Evolutionary conservation across 2,329 filamentous ascomycete species (phyloP).

Genomic region (Nemania sp.): DNA sequence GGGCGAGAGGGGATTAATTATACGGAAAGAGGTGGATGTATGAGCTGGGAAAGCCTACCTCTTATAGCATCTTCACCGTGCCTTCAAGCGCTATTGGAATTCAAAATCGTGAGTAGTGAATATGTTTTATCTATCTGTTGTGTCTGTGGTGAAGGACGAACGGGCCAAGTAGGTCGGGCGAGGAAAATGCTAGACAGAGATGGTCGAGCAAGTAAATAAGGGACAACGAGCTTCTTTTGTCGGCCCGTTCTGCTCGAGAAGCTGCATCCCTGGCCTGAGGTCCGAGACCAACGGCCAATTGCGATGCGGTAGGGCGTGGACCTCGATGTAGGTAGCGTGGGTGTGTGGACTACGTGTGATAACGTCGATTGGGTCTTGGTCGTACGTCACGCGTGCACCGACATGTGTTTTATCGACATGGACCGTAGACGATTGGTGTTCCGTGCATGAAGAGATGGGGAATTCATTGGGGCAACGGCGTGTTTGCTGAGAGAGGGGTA

Average conservation of each 20-base stretch:
- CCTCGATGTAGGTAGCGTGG: neutral
- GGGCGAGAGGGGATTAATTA: too few species aligned
- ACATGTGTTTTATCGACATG: neutral
- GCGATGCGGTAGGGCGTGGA: neutral
- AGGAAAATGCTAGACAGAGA: too few species aligned
- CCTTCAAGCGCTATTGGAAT: too few species aligned
- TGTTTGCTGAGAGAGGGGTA: constrained; percentile 23
- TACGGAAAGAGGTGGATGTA: too few species aligned
- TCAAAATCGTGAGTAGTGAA: too few species aligned
- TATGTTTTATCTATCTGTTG: too few species aligned
- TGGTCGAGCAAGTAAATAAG: too few species aligned
- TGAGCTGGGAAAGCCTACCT: too few species aligned
- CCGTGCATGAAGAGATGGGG: constrained; percentile 2
- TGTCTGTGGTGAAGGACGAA: too few species aligned
- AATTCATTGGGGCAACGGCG: constrained; percentile 5
- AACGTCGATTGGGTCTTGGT: neutral
- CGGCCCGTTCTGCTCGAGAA: neutral
- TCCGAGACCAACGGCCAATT: neutral
- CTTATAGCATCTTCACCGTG: too few species aligned
- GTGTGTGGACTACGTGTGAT: neutral
- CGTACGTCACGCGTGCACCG: neutral
- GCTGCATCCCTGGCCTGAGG: neutral
- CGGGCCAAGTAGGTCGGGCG: too few species aligned
- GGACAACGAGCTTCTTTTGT: neutral
- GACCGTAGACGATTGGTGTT: constrained; percentile 5